Conservation (phyloP, 2,329 filamentous ascomycete species). For the Aspergillus uvarum region DNA sequence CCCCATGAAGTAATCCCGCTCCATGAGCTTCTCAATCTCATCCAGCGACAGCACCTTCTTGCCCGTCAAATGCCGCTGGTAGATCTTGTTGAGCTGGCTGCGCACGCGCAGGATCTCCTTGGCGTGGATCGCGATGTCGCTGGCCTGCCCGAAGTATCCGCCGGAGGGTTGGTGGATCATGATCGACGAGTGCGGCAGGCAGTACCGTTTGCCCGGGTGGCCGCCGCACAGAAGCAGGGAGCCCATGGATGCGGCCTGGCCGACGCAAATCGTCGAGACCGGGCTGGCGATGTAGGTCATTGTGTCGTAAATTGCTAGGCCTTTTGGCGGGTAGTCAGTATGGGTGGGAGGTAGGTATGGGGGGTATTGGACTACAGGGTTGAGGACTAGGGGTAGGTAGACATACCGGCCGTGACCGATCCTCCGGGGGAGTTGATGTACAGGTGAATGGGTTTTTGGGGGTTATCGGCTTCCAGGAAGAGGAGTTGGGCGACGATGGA, state of each 20-base stretch:
- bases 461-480: conserved; percentile 95
- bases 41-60: conserved; percentile 68
- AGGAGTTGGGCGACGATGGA: conserved; percentile 93
- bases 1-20: conserved; percentile 91
- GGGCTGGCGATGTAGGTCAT: conserved; percentile 96
- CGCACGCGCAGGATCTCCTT: conserved; percentile 91
- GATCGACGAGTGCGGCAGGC: conserved; percentile 87
- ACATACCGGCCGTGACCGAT: conserved; percentile 77
- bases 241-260: conserved; percentile 94
- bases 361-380: neutral
- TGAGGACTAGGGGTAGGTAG: neutral
- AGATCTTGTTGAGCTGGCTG: conserved; percentile 85
- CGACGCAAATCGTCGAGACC: conserved; percentile 91
- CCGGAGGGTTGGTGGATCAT: conserved; percentile 97
- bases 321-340: too few species aligned
- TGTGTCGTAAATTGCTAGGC: conserved; percentile 90
- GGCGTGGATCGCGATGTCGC: conserved; percentile 92
- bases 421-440: conserved; percentile 98
- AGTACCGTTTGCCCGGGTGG: conserved; percentile 78
- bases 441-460: conserved; percentile 90
- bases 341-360: neutral
- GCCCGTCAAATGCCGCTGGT: conserved; percentile 75
- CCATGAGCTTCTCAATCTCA: conserved; percentile 92
- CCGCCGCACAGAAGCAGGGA: conserved; percentile 85
- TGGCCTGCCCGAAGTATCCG: conserved; percentile 65